These are phyloP conservation scores for Hyphopichia wangnamkhiaoensis DNA, from an alignment of 1,139 yeast species.

Conservation along the genomic window DNA sequence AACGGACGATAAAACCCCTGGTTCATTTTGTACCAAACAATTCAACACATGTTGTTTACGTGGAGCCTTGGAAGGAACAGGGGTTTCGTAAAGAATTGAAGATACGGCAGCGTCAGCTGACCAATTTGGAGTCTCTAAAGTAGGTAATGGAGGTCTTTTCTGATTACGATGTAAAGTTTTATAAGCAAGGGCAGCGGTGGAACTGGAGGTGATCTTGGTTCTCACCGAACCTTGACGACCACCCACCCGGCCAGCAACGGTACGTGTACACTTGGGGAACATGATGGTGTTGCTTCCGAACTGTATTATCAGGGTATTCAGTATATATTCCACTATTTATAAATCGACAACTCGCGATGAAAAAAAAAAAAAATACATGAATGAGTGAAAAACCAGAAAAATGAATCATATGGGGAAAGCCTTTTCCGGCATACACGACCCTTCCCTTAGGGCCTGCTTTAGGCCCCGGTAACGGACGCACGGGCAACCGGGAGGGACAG, in stretches of 20 bases:
- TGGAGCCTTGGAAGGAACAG: constrained; percentile 68
- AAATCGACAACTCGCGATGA: background rate
- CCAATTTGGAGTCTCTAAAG: constrained; percentile 94
- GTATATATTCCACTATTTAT: too few relatives aligned
- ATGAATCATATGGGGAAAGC: too few relatives aligned
- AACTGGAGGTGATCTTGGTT: constrained; percentile 43
- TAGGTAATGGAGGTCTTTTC: constrained; percentile 88
- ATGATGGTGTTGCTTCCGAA: background rate
- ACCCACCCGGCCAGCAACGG: background rate
- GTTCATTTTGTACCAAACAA: constrained; percentile 97
- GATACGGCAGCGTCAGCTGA: constrained; percentile 95
- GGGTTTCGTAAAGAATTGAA: constrained; percentile 92
- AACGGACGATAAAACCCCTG: constrained; percentile 92
- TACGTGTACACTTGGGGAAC: background rate
- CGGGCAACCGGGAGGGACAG: too few relatives aligned
- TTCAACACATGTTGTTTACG: constrained; percentile 85
- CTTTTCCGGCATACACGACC: too few relatives aligned
- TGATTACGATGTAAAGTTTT: constrained; percentile 86
- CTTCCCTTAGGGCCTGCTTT: too few relatives aligned
- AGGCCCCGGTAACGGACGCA: too few relatives aligned
- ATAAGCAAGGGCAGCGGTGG: constrained; percentile 95
- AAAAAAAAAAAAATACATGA: too few relatives aligned
- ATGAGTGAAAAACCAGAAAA: too few relatives aligned
- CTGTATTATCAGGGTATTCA: too few relatives aligned
- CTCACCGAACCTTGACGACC: constrained; percentile 13